phyloP scores from a whole-genome alignment of 225 moss, liverwort and hornwort genomes.

The Antitrichia curtipendula region DNA sequence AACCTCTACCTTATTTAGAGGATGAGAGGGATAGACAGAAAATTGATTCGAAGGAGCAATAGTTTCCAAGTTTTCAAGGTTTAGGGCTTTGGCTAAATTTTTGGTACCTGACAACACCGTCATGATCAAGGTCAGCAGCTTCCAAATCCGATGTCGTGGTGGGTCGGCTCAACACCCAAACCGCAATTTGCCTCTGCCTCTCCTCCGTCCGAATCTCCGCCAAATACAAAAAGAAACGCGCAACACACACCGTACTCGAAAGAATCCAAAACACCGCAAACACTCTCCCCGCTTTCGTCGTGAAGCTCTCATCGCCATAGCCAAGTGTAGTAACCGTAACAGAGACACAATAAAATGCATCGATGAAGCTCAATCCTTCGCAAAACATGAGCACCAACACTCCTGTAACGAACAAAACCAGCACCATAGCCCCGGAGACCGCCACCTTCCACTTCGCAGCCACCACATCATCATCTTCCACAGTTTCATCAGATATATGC shows the following conservation, averaged over 20 bases:
- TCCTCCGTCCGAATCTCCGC: slow-evolving; percentile 19
- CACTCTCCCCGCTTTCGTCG: neutral
- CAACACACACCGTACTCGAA: slow-evolving; percentile 15
- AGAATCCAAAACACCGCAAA: slow-evolving; percentile 31
- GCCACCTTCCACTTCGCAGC: neutral
- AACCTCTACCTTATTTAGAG: neutral
- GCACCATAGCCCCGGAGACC: neutral
- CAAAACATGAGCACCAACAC: slow-evolving; percentile 12
- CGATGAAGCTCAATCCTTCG: slow-evolving; percentile 2
- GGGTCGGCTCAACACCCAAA: slow-evolving; percentile 10
- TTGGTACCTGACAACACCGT: neutral
- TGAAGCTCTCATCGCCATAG: slow-evolving; percentile 21
- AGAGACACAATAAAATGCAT: slow-evolving; percentile 24
- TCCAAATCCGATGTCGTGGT: slow-evolving; percentile 16
- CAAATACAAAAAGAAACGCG: slow-evolving; percentile 4
- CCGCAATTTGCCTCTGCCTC: slow-evolving; percentile 4
- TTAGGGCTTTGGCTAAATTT: neutral
- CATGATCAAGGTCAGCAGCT: slow-evolving; percentile 6
- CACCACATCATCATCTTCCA: neutral
- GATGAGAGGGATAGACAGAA: neutral
- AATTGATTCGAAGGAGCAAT: neutral
- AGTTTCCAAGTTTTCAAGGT: neutral
- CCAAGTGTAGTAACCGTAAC: slow-evolving; percentile 22
- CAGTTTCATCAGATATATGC: neutral
- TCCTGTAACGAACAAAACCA: neutral